Evolutionary conservation across 768 basidiomycete species (phyloP), one percentile per base, ranked within the genome.

Genomic region (Dictyophora rubrovolvata): DNA sequence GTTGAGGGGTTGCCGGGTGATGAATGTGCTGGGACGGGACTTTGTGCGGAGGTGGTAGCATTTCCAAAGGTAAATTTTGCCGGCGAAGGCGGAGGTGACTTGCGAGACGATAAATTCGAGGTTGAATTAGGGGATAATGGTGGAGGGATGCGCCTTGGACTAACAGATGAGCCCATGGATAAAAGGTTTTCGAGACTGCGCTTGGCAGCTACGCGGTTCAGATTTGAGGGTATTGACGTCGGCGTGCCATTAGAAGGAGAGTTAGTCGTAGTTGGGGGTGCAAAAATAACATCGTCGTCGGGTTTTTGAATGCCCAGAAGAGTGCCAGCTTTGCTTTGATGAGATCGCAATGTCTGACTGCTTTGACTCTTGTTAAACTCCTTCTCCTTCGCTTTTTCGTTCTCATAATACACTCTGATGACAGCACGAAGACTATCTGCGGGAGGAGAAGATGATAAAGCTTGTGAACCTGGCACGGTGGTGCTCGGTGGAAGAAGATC

Each of bases 351-450:
- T 42, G 42, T 42, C 42, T 42, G 42, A 47, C 36, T 48, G 28
- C 47, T 42, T 33, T 51, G 48, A 35, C 57, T 42, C 33, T 52
- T 35, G 23, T 53, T 48, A 20, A 36, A 51, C 57, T 59, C 57
- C 21, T 59, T 59, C 33, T 59, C 57, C 21, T 53, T 51, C 1
- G 57, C 57, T n/a, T 59, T 59, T 18, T 51, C 57, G 20, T 51
- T 53, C 22, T 59, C 57, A 21, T 59, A 59, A 17, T 59, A 59
- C 17, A 48, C 55, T 21, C 54, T 47, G 21, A 51, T 61, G 35
- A 53, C 47, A 20, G 56, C 22, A 6, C 59, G 46, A 10, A 60
- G 47, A 17, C 20, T 28, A 16, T 55, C 54, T 6, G 53, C 14
- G 22, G 59, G 54, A 23, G 61, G 48, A 21, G 60, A 18, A n/a